Evolutionary conservation across 768 basidiomycete species (phyloP), one percentile per base, ranked within the genome.

Genomic region (Strobilomyces dryophilus): DNA sequence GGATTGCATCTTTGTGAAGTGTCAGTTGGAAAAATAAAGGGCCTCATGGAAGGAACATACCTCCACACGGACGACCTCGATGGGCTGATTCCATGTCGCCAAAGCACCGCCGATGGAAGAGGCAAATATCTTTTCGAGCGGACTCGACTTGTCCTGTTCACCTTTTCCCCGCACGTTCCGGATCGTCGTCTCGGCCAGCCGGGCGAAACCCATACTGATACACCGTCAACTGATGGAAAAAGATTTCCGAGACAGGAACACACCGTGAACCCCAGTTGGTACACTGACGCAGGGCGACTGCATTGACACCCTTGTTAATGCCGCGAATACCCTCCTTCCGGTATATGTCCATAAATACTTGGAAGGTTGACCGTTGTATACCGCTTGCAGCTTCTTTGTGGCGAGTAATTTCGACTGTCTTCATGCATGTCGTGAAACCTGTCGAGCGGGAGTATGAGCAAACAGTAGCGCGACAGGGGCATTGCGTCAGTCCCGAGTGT

Each of bases 341-440:
- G 71, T 93, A 97, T 63, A 98, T 98, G 64, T 98, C 95, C 59
- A 78, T 84, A 67, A 98, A 99, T 46, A 98, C 86, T 41, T 87
- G 87, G 85, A 92, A 95, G 2, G 95, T 98, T 49, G 89, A 92
- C 11, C 93, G 92, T 66, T 91, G 87, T 39, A 85, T 79, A 37
- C 97, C 97, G 27, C 80, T 70, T 15, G 87, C 83, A 21, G 85
- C 89, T 62, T 92, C 89, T 73, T 99, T 99, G 66, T 90, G 88
- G 61, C 95, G 87, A 45, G 95, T 98, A 60, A 98, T 98, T 72
- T 95, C 94, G 57, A 83, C 97, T 20, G 97, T 99, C 75, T 99
- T 99, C 97, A 99, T 99, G 73, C 93, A 97, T 40, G 95, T 98
- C 73, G 93, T 95, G 76, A 98, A 93, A 62, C 95, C 94, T 97